Conservation (phyloP, 1,284 basidiomycete species). For the Cryptococcus sp. region DNA sequence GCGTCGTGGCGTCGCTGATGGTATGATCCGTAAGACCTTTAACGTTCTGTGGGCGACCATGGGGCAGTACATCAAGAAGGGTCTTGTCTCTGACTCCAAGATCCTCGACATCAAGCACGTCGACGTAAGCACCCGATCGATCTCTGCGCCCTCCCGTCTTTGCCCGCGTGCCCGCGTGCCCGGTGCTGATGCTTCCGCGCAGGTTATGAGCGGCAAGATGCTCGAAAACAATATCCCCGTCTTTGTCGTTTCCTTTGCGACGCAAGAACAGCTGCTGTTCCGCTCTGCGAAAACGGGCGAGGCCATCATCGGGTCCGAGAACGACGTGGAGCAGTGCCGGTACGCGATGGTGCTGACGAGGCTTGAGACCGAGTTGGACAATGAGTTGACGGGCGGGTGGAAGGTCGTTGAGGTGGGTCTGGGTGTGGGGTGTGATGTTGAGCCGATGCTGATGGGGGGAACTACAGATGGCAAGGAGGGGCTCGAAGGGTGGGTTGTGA, state of each 20-base stretch:
- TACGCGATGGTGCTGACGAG: conserved; percentile 92
- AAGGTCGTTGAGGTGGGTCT: conserved; percentile 85
- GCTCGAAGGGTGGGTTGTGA: conserved; percentile 22
- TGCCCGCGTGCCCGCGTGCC: background rate
- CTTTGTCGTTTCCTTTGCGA: conserved; percentile 88
- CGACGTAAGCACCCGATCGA: conserved; percentile 59
- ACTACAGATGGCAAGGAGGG: conserved; percentile 34
- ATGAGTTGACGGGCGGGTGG: conserved; percentile 96
- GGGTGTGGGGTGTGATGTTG: background rate
- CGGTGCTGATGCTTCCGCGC: background rate
- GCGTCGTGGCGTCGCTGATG: background rate
- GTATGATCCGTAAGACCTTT: conserved; percentile 68
- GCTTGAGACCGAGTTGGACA: conserved; percentile 75
- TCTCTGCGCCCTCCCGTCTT: conserved; percentile 67
- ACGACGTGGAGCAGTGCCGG: conserved; percentile 85
- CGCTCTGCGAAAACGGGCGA: conserved; percentile 82
- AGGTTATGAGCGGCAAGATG: conserved; percentile 61
- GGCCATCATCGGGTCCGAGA: conserved; percentile 78
- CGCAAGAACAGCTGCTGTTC: conserved; percentile 92
- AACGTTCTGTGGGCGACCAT: conserved; percentile 97
- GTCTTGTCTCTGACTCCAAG: conserved; percentile 83
- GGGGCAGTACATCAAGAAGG: conserved; percentile 87
- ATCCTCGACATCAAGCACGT: conserved; percentile 93
- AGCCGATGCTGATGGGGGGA: background rate
- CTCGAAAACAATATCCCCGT: conserved; percentile 86